Base-by-base conservation (phyloP, 768 basidiomycete genomes). In the Vishniacozyma victoriae region DNA sequence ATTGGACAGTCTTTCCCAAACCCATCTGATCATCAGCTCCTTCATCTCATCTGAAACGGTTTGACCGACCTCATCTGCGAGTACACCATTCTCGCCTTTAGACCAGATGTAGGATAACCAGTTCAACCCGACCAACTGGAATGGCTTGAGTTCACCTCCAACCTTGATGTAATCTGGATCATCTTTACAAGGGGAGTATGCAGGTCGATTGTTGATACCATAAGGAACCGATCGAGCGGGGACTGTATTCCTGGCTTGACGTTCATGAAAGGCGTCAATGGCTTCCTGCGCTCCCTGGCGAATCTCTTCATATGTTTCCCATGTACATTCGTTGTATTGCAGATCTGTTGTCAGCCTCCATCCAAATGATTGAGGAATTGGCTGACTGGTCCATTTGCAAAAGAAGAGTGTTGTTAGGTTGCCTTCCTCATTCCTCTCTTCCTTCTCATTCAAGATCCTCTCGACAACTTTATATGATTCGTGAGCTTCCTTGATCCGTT, bases 41-140 rank as follows among this genome's bases (percentile, higher is more conserved):
- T n/a, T n/a, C n/a, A n/a, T n/a, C 64, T 99, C 95, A 65, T 99
- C 95, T 0, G 95, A 1, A 26, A 19, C 29, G 31, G 29, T n/a
- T 2, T 1, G 6, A 54, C 67, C 42, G 43, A 74, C 73, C 64
- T 99, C 95, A 65, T 99, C 95, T 0, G 95, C 95, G 27, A 99
- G 75, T 50, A 99, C 95, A 16, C 95, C 95, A 67, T 97, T 97
- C 61, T 93, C 86, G 7, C 87, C 87, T 59, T 88, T 82, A 57
- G 80, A 83, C 95, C 95, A 97, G 14, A 92, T 76, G 72, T 93
- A 97, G 3, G 88, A 85, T n/a, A 99, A 78, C 95, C 95, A 99
- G 68, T 99, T 99, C 55, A 99, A 78, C 19, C 95, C 95, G 2
- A 90, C 95, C 33, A 97, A 77, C 75, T 99, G 95, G 76, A 99